These are phyloP conservation scores for Pseudonectria buxi DNA, from an alignment of 2,329 filamentous ascomycete species.

Conservation along the genomic window DNA sequence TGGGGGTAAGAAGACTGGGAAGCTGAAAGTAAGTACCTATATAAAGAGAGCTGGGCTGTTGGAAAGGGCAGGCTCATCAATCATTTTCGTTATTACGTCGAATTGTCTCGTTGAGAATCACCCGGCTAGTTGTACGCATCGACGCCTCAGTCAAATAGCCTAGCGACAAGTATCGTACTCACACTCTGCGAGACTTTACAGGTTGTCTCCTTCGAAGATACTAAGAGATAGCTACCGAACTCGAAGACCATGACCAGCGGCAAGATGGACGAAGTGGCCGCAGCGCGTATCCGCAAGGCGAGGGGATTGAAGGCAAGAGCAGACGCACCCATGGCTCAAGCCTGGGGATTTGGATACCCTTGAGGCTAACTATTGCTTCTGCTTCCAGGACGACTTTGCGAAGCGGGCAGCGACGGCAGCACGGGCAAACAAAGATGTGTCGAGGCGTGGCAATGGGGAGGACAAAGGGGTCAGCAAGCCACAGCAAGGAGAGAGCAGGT, in stretches of 20 bases:
- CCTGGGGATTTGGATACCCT: background rate
- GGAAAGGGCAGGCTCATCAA: too few species aligned
- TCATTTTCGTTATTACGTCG: too few species aligned
- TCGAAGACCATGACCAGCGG: constrained; percentile 10
- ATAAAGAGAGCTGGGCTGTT: too few species aligned
- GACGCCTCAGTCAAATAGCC: too few species aligned
- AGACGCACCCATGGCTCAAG: background rate
- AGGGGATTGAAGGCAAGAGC: constrained; percentile 32
- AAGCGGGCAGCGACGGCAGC: constrained; percentile 30
- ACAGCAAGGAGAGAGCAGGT: constrained; percentile 1
- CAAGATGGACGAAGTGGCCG: constrained; percentile 38
- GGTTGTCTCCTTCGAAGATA: too few species aligned
- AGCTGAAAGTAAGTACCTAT: too few species aligned
- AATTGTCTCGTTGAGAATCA: too few species aligned
- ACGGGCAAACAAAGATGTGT: constrained; percentile 23
- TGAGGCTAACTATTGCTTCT: background rate
- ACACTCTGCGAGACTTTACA: too few species aligned
- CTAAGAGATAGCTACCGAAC: too few species aligned
- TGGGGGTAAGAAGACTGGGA: too few species aligned
- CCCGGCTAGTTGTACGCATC: too few species aligned
- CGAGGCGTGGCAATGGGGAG: background rate
- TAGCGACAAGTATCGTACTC: too few species aligned
- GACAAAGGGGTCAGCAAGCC: background rate
- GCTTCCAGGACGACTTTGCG: constrained; percentile 28
- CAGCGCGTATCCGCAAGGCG: constrained; percentile 34